Evolutionary conservation across 2,329 filamentous ascomycete genomes (phyloP).

Genomic region (Botryosphaeria dothidea): DNA sequence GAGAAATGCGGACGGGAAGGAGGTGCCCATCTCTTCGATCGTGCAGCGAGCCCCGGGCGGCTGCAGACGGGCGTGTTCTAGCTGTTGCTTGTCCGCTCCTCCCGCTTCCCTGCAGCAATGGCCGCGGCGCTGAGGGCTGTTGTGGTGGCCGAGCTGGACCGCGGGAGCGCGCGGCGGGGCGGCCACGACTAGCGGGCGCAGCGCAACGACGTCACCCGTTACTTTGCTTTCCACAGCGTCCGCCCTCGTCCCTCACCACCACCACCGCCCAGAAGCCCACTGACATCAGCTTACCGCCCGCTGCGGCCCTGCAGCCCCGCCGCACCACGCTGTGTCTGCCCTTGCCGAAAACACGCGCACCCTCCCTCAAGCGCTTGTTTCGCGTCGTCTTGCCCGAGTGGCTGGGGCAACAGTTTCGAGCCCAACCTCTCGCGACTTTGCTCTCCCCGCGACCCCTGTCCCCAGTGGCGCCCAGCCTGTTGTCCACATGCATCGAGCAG

Average conservation of each 20-base stretch:
- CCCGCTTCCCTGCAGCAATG: conserved; percentile 3
- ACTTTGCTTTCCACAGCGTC: background rate
- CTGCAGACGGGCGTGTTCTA: background rate
- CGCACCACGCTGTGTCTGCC: background rate
- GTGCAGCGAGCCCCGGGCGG: background rate
- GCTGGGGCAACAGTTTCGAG: background rate
- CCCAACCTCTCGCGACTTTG: background rate
- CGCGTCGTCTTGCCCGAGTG: conserved; percentile 4
- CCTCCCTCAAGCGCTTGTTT: background rate
- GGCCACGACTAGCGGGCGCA: background rate
- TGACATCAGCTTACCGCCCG: conserved; percentile 14
- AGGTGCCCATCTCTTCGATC: no score
- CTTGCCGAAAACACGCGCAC: background rate
- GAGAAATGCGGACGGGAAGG: background rate
- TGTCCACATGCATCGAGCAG: background rate
- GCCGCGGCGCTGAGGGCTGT: background rate
- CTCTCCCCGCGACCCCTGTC: background rate
- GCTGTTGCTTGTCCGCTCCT: background rate
- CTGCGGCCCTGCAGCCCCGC: background rate
- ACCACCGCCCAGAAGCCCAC: background rate
- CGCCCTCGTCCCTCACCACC: background rate
- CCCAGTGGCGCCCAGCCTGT: background rate
- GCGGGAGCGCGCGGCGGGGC: background rate
- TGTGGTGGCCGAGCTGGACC: background rate
- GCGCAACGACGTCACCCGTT: background rate